These are phyloP conservation scores for Aspergillus niger DNA, from an alignment of 2,329 filamentous ascomycete species.

Conservation along the genomic window DNA sequence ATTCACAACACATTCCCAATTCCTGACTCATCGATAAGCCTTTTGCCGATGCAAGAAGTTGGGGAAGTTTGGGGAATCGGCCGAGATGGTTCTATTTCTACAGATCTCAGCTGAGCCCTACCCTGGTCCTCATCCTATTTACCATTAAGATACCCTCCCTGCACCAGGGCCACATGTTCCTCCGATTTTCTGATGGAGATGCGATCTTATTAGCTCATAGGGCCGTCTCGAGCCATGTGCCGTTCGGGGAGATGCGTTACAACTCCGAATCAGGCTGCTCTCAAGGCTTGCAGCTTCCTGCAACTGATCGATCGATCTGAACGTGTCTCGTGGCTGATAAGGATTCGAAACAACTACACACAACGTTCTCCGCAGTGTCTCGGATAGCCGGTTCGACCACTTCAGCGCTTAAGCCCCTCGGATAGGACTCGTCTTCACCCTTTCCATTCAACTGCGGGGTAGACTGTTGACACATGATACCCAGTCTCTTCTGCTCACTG, in stretches of 20 bases:
- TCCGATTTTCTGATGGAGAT: background rate
- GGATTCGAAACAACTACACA: too few species aligned
- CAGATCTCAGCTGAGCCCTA: background rate
- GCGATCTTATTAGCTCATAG: background rate
- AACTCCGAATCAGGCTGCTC: background rate
- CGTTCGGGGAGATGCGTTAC: background rate
- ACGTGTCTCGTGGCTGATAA: background rate
- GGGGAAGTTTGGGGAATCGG: background rate
- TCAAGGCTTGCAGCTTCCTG: background rate
- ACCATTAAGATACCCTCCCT: background rate
- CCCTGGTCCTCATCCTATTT: background rate
- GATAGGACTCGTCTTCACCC: too few species aligned
- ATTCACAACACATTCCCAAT: background rate
- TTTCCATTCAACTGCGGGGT: too few species aligned
- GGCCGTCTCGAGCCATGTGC: background rate
- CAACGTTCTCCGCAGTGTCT: too few species aligned
- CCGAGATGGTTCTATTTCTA: background rate
- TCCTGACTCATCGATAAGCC: background rate
- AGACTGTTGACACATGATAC: too few species aligned
- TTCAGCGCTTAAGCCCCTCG: background rate
- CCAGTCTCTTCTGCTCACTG: too few species aligned
- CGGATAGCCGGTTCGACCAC: too few species aligned
- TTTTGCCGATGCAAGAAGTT: background rate
- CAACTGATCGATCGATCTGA: background rate
- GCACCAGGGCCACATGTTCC: background rate